Conservation (phyloP, 164 flowering plant genomes). For the Piper betle region DNA sequence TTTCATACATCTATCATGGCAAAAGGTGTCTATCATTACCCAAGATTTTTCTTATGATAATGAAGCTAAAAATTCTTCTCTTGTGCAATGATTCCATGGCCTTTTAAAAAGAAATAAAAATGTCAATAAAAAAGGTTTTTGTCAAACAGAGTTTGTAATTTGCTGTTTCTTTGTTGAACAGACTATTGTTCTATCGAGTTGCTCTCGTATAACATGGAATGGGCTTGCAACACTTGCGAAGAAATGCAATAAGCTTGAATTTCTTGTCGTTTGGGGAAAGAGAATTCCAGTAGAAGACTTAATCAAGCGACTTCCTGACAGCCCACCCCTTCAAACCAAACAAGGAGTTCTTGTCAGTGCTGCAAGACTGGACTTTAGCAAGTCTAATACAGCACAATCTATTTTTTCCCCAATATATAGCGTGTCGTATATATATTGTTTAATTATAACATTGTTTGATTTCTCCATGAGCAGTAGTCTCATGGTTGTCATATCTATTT, state of each 20-base stretch:
- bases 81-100: background rate
- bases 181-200: slow-evolving; percentile 84
- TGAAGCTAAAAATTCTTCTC: background rate
- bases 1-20: too few species aligned
- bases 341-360: slow-evolving; percentile 27
- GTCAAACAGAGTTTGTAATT: background rate
- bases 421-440: too few species aligned
- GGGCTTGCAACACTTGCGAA: slow-evolving; percentile 70
- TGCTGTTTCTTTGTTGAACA: slow-evolving; percentile 12
- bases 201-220: slow-evolving; percentile 77
- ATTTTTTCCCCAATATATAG: too few species aligned
- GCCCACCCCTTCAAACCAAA: slow-evolving; percentile 77
- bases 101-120: background rate
- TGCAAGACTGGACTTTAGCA: slow-evolving; percentile 18
- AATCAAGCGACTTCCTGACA: slow-evolving; percentile 42
- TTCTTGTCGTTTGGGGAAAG: slow-evolving; percentile 81
- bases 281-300: slow-evolving; percentile 70
- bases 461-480: too few species aligned
- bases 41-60: too few species aligned
- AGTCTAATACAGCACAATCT: too few species aligned
- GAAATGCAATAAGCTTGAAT: slow-evolving; percentile 58
- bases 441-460: too few species aligned
- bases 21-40: too few species aligned
- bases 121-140: background rate
- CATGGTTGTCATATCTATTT: too few species aligned